phyloP scores from a whole-genome alignment of 1,284 basidiomycete genomes.

The Rhodotorula sp. region DNA sequence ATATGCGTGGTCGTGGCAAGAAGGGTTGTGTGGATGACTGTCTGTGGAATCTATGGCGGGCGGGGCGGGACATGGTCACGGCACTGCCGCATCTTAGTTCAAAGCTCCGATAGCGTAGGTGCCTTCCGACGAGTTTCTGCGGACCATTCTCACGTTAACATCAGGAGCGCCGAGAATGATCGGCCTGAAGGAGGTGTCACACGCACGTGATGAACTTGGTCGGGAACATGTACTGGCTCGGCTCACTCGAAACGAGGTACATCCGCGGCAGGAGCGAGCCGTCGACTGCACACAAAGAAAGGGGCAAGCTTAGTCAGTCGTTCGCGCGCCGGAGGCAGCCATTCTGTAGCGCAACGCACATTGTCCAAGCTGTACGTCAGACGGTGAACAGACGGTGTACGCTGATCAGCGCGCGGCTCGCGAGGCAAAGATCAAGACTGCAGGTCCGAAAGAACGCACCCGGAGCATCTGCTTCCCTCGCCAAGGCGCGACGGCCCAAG shows the following conservation, averaged over 20 bases:
- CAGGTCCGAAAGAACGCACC: constrained; percentile 7
- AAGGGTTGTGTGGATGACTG: no score
- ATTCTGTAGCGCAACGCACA: not conserved
- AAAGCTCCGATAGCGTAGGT: not conserved
- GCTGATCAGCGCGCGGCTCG: not conserved
- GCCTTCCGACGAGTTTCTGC: not conserved
- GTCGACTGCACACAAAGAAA: constrained; percentile 8
- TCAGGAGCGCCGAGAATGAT: no score
- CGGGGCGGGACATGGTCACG: no score
- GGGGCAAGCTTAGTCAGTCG: not conserved
- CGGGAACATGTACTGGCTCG: constrained; percentile 29
- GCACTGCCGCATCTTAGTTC: no score
- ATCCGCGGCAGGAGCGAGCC: constrained; percentile 32
- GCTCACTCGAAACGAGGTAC: constrained; percentile 22
- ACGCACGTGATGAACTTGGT: constrained; percentile 11
- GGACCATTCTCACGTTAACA: not conserved
- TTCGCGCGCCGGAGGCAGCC: no score
- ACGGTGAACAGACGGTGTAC: no score
- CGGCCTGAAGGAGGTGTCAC: no score
- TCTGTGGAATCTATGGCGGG: no score
- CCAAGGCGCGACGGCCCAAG: constrained; percentile 20
- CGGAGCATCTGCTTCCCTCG: constrained; percentile 26
- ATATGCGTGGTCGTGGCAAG: no score
- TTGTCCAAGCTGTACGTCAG: not conserved
- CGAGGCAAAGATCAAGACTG: not conserved